Evolutionary conservation across 768 basidiomycete genomes (phyloP), one percentile per base, ranked within the genome.

Genomic region (Candolleomyces eurysporus): DNA sequence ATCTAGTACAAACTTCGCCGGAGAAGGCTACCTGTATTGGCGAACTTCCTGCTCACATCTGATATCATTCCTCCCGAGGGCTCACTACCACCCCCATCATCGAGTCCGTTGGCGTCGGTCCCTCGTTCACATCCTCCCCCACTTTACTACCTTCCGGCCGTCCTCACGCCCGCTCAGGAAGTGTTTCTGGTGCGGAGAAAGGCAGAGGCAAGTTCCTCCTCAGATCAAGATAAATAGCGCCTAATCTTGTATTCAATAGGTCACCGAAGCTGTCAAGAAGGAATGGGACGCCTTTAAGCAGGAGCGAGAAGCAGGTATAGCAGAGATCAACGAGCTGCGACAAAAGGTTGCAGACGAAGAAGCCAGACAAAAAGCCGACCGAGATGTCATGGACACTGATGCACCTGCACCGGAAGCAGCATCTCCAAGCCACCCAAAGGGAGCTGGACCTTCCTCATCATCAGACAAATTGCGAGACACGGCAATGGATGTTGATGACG

Each of bases 31-130:
- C 90, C 91, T 4, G 68, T 89, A 19, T 76, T 92, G 45, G 82
- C 89, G 63, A 87, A 90, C 71, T 94, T 89, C 78, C 75, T 94
- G 62, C 75, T 84, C 64, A 92, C 91, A 36, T 88, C 88, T 64
- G 91, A 93, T 72, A 73, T 73, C 58, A 84, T 92, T 60, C 81
- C 83, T 39, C 71, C 75, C 59, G 76, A 78, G 57, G 75, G 76
- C 62, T 67, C 74, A 52, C 64, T 72, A 48, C 67, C 73, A 17
- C 70, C 73, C 21, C 70, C 75, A 55, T 66, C 75, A 22, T 64
- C 68, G 8, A 76, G 75, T 58, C 66, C 74, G 14, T 78, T 88
- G 48, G 75, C 79, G 6, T 78, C 78, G 10, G 79, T 82, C 0
- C 81, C 83, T 31, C 81, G 89, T 58, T 78, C 87, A 42, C 89